Conservation (phyloP, 139 green algal genomes). For the Volvox africanus region DNA sequence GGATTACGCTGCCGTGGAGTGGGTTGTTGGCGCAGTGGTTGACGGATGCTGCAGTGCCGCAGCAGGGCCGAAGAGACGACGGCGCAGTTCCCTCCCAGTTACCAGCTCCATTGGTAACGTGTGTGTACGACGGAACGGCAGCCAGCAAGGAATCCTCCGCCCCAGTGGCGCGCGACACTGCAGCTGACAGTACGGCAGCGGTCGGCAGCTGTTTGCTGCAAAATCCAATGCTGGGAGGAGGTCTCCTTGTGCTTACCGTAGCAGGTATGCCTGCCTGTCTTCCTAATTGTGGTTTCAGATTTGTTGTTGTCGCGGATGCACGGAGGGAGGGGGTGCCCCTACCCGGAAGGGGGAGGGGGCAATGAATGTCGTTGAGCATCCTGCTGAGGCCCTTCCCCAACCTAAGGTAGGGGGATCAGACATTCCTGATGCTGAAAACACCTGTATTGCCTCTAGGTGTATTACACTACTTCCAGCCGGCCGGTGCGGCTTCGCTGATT, state of each 20-base stretch:
- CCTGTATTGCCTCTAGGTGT: neutral
- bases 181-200: neutral
- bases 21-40: slow-evolving; percentile 24
- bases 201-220: slow-evolving; percentile 17
- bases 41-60: neutral
- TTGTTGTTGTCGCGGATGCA: too few relatives aligned
- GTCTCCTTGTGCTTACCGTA: slow-evolving; percentile 21
- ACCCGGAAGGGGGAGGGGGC: too few relatives aligned
- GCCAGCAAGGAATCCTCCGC: neutral
- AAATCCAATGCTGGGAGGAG: slow-evolving; percentile 25
- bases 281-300: too few relatives aligned
- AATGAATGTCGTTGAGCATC: too few relatives aligned
- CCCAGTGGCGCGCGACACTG: neutral
- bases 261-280: neutral
- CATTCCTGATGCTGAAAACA: neutral
- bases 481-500: neutral
- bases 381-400: too few relatives aligned
- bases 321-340: too few relatives aligned
- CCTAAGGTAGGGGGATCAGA: too few relatives aligned
- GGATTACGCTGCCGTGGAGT: slow-evolving; percentile 35
- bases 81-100: slow-evolving; percentile 12
- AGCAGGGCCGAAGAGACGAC: neutral
- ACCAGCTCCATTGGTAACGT: slow-evolving; percentile 29
- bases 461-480: slow-evolving; percentile 37
- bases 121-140: slow-evolving; percentile 11